Evolutionary conservation across 31 red algal species (phyloP).

Genomic region (Odonthalia washingtoniensis): DNA sequence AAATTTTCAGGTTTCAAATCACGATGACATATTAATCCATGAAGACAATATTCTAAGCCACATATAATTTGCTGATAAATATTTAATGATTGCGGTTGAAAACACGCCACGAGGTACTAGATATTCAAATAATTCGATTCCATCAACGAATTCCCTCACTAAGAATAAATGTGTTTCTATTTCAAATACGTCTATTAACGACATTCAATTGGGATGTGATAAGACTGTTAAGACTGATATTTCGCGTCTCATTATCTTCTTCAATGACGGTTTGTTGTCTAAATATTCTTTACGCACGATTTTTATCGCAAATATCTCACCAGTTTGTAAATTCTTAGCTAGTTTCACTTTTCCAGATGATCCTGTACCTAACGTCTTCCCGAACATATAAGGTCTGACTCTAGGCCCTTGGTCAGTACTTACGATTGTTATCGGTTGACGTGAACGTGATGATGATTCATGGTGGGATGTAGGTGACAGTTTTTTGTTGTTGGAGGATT

Average conservation of each 20-base stretch:
- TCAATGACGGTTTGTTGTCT: slow-evolving; percentile 88
- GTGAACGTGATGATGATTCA: slow-evolving; percentile 9
- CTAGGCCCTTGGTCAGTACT: slow-evolving; percentile 81
- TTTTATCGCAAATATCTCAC: slow-evolving; percentile 96
- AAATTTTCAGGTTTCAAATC: slow-evolving; percentile 99
- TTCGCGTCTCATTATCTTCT: slow-evolving; percentile 97
- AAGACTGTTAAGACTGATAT: slow-evolving; percentile 97
- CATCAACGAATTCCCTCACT: slow-evolving; percentile 94
- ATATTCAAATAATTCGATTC: slow-evolving; percentile 92
- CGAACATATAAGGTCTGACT: slow-evolving; percentile 93
- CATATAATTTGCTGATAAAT: slow-evolving; percentile 98
- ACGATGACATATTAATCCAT: slow-evolving; percentile 95
- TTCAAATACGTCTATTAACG: slow-evolving; percentile 92
- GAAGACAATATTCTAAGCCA: slow-evolving; percentile 96
- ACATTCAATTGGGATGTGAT: slow-evolving; percentile 91
- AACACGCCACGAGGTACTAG: slow-evolving; percentile 90
- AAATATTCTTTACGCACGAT: slow-evolving; percentile 97
- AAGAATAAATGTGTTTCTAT: no score
- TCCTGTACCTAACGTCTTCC: slow-evolving; percentile 91
- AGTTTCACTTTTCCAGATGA: slow-evolving; percentile 96
- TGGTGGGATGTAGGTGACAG: no score
- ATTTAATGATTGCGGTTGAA: slow-evolving; percentile 74
- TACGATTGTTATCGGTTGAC: slow-evolving; percentile 62
- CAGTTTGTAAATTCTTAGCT: slow-evolving; percentile 78
- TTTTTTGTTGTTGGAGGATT: no score